These are phyloP conservation scores for Geotrichum reessii DNA, from an alignment of 1,139 yeast species.

Conservation along the genomic window DNA sequence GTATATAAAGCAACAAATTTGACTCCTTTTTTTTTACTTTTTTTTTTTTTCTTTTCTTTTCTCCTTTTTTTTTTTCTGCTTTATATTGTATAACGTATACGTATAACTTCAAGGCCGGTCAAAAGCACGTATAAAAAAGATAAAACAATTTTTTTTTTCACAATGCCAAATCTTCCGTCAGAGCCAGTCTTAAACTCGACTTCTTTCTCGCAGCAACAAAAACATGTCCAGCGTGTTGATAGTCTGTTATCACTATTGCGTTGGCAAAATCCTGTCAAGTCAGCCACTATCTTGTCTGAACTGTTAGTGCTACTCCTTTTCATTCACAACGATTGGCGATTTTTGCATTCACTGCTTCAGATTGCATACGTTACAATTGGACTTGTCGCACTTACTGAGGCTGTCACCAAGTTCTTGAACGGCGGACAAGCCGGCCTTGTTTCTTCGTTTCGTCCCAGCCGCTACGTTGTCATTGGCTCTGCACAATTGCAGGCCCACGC, in stretches of 20 bases:
- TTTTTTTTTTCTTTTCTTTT: background rate
- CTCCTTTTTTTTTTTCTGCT: no score
- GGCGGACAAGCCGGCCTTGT: conserved; percentile 8
- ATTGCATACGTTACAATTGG: conserved; percentile 3
- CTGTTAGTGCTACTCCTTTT: background rate
- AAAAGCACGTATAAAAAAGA: no score
- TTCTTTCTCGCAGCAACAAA: conserved; percentile 1
- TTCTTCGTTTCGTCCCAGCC: conserved; percentile 5
- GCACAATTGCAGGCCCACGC: conserved; percentile 4
- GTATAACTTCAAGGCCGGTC: no score
- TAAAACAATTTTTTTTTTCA: no score
- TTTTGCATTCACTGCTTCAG: background rate
- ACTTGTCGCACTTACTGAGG: conserved; percentile 5
- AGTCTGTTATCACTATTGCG: conserved; percentile 4
- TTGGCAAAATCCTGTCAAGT: conserved; percentile 10
- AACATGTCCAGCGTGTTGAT: conserved; percentile 2
- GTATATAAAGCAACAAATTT: background rate
- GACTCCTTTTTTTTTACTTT: background rate
- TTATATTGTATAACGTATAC: background rate
- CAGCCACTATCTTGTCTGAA: background rate
- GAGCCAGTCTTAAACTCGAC: background rate
- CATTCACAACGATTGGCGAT: conserved; percentile 5
- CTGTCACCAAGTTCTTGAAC: conserved; percentile 9
- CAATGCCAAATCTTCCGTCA: background rate
- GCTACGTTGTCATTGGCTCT: background rate